phyloP scores from a whole-genome alignment of 495 filamentous ascomycete genomes.

The Aspergillus avenaceus region DNA sequence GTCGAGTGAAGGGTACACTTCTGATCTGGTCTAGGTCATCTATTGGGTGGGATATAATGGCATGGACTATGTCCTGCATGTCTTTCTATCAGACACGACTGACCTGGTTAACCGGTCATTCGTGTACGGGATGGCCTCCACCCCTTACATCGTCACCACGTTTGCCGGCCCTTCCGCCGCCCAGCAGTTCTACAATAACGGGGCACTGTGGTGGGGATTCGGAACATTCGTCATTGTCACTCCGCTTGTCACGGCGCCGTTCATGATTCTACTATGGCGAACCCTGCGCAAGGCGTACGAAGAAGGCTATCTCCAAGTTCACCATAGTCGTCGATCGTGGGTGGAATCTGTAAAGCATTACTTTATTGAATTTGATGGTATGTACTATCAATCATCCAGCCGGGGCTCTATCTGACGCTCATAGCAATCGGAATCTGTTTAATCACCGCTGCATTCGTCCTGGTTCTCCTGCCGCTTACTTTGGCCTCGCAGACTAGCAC shows the following conservation, averaged over 20 bases:
- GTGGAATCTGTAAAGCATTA: conserved; percentile 14
- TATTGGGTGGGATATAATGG: conserved; percentile 51
- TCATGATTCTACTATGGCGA: conserved; percentile 43
- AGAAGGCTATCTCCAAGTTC: conserved; percentile 22
- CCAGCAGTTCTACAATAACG: conserved; percentile 10
- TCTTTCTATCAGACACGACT: conserved; percentile 61
- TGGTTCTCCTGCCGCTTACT: conserved; percentile 53
- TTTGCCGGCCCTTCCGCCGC: conserved; percentile 19
- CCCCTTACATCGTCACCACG: conserved; percentile 54
- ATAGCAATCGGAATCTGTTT: conserved; percentile 48
- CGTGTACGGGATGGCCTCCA: conserved; percentile 48
- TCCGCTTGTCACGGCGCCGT: conserved; percentile 42
- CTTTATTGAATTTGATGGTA: conserved; percentile 18
- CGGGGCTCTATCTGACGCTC: neutral
- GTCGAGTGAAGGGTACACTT: neutral
- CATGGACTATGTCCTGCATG: conserved; percentile 44
- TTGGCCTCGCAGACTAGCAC: conserved; percentile 30
- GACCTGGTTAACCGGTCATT: conserved; percentile 52
- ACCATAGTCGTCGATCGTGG: conserved; percentile 16
- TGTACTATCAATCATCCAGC: too few relatives aligned
- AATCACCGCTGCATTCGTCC: conserved; percentile 41
- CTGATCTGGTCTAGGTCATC: conserved; percentile 29
- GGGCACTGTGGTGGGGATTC: conserved; percentile 52
- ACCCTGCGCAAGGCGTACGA: conserved; percentile 46
- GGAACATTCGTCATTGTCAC: conserved; percentile 53